Conservation (phyloP, 2,329 filamentous ascomycete genomes). For the Beauveria brongniartii region DNA sequence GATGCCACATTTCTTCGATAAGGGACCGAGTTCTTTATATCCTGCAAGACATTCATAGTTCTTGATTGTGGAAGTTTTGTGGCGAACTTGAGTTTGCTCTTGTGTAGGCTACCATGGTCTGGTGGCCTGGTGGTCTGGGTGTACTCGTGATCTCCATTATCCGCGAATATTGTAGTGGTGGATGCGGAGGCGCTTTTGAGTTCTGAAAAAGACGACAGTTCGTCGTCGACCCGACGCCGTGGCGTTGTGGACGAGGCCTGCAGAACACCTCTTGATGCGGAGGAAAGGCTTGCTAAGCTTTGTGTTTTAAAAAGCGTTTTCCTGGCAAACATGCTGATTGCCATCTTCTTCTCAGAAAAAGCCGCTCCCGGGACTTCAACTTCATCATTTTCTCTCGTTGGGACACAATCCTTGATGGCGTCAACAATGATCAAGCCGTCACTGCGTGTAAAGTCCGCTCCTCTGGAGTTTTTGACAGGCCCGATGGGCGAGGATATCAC, state of each 20-base stretch:
- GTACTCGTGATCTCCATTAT: conserved; percentile 1
- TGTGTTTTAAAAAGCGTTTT: conserved; percentile 5
- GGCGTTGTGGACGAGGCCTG: neutral
- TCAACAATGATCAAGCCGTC: conserved; percentile 27
- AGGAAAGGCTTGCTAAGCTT: neutral
- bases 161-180: neutral
- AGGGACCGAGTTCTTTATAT: conserved; percentile 37
- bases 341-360: neutral
- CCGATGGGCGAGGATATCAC: conserved; percentile 30
- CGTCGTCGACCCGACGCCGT: neutral
- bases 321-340: neutral
- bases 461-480: conserved; percentile 29
- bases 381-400: neutral
- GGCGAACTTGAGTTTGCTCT: conserved; percentile 6
- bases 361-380: neutral
- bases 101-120: neutral
- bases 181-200: neutral
- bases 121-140: neutral
- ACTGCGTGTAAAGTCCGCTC: conserved; percentile 27
- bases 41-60: conserved; percentile 37
- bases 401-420: conserved; percentile 26
- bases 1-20: conserved; percentile 15
- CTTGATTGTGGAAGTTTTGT: conserved; percentile 34
- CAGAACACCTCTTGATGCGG: neutral
- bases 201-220: neutral